phyloP scores from a whole-genome alignment of 805 yeast genomes.

The Hanseniaspora osmophila region DNA sequence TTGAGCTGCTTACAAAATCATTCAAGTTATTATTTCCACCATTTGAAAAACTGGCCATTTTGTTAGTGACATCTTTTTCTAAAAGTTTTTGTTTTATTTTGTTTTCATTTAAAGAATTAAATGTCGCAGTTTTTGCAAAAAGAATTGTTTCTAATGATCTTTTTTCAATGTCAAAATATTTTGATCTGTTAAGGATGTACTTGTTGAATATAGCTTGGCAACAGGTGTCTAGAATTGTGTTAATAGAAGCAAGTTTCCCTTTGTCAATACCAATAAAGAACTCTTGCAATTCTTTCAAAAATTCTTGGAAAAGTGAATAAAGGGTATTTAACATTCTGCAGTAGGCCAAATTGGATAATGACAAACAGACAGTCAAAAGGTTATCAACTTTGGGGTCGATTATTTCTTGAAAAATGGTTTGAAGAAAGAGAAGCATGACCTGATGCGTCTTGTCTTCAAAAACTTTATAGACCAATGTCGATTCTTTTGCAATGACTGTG shows the following conservation, averaged over 20 bases:
- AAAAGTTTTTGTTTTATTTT: constrained; percentile 18
- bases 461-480: constrained; percentile 56
- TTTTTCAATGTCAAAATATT: constrained; percentile 60
- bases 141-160: constrained; percentile 39
- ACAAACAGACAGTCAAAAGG: constrained; percentile 46
- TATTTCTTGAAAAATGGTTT: constrained; percentile 65
- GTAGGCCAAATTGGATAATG: constrained; percentile 54
- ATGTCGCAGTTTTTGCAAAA: constrained; percentile 19
- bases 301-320: constrained; percentile 42
- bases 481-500: constrained; percentile 53
- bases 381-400: constrained; percentile 41
- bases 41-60: background rate
- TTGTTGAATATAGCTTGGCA: constrained; percentile 61
- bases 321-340: constrained; percentile 60
- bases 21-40: no score
- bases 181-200: constrained; percentile 43
- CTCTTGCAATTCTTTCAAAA: constrained; percentile 52
- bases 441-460: constrained; percentile 50
- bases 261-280: constrained; percentile 28
- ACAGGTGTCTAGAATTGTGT: constrained; percentile 48
- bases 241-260: background rate
- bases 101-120: constrained; percentile 21
- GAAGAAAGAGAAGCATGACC: constrained; percentile 57
- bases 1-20: no score
- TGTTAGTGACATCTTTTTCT: constrained; percentile 17